Conservation (phyloP, 768 basidiomycete genomes). For the Dacryopinax spathularia region DNA sequence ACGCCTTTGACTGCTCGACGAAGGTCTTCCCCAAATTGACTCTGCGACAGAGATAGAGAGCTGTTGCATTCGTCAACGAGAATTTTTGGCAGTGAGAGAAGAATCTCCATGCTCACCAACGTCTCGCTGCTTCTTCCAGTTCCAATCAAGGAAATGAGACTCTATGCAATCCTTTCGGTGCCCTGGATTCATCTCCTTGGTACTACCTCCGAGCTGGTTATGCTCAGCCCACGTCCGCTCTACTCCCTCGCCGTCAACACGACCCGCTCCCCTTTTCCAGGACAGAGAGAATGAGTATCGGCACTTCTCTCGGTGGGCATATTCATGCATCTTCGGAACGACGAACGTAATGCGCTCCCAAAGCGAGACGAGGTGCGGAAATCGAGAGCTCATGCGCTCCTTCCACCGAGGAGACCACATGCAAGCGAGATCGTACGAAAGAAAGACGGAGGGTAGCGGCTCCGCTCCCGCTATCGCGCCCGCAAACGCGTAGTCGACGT, state of each 20-base stretch:
- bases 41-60: background rate
- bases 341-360: background rate
- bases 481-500: background rate
- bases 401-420: constrained; percentile 14
- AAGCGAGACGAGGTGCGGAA: background rate
- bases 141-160: constrained; percentile 6
- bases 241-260: constrained; percentile 23
- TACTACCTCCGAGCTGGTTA: constrained; percentile 14
- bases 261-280: constrained; percentile 14
- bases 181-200: constrained; percentile 14
- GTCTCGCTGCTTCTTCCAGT: constrained; percentile 11
- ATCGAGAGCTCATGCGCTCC: constrained; percentile 9
- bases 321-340: constrained; percentile 14
- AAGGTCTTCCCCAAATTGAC: background rate
- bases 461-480: background rate
- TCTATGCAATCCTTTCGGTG: constrained; percentile 12
- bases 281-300: constrained; percentile 14
- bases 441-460: background rate
- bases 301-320: constrained; percentile 16
- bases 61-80: too few relatives aligned
- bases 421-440: constrained; percentile 20
- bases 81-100: too few relatives aligned
- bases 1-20: background rate
- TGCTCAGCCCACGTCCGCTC: constrained; percentile 18
- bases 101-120: background rate